These are phyloP conservation scores for Pseudonectria foliicola DNA, from an alignment of 2,329 filamentous ascomycete genomes.

Conservation along the genomic window DNA sequence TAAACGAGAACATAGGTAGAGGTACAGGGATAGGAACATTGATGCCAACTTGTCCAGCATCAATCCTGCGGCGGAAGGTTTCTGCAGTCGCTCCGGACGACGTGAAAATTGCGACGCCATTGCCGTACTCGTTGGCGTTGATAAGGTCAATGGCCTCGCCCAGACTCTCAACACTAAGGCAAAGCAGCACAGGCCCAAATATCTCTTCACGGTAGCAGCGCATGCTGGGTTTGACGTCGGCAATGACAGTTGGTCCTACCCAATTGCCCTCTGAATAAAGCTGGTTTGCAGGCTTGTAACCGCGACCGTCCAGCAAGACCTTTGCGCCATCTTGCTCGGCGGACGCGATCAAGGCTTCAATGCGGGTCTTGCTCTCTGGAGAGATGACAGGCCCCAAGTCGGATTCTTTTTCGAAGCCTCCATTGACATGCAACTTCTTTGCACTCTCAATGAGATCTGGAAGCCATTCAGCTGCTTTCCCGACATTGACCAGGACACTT, in stretches of 20 bases:
- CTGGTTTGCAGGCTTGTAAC: conserved; percentile 10
- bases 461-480: conserved; percentile 60
- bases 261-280: conserved; percentile 42
- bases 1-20: conserved; percentile 62
- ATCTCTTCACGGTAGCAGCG: conserved; percentile 77
- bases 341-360: conserved; percentile 15
- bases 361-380: conserved; percentile 12
- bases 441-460: conserved; percentile 55
- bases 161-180: conserved; percentile 67
- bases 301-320: conserved; percentile 16
- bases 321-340: conserved; percentile 15
- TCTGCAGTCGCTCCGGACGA: conserved; percentile 66
- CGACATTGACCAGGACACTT: conserved; percentile 57
- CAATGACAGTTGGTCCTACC: conserved; percentile 73
- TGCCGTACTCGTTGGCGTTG: conserved; percentile 78
- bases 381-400: conserved; percentile 18
- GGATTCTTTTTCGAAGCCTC: conserved; percentile 15
- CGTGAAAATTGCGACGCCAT: conserved; percentile 77
- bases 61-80: conserved; percentile 67
- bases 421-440: conserved; percentile 37
- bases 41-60: conserved; percentile 76
- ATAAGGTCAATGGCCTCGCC: conserved; percentile 72
- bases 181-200: conserved; percentile 75
- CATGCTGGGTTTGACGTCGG: conserved; percentile 72
- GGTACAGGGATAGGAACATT: conserved; percentile 71